Conservation (phyloP, 2,329 filamentous ascomycete genomes). For the Reticulascus tulasneorum region DNA sequence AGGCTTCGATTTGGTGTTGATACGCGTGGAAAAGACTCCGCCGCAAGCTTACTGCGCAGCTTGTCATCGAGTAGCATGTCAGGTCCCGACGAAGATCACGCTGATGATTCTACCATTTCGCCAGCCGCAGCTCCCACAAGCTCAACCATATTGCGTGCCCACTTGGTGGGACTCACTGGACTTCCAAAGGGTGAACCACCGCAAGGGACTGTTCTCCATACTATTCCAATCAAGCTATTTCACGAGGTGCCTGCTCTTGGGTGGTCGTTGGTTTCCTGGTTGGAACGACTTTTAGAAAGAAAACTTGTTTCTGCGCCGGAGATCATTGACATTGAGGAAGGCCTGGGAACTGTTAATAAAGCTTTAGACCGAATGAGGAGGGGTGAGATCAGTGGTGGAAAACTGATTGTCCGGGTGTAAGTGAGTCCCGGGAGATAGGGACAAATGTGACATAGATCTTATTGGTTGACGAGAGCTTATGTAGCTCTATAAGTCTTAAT, state of each 20-base stretch:
- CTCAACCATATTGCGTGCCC: constrained; percentile 31
- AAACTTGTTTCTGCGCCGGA: constrained; percentile 56
- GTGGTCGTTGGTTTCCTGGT: constrained; percentile 59
- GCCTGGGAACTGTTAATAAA: constrained; percentile 62
- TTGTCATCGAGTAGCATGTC: no score
- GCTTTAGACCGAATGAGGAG: constrained; percentile 63
- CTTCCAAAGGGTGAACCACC: constrained; percentile 53
- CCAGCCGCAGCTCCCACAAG: constrained; percentile 21
- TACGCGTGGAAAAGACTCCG: constrained; percentile 62
- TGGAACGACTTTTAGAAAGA: constrained; percentile 59
- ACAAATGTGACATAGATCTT: no score
- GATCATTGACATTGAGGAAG: constrained; percentile 60
- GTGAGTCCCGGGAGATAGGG: no score
- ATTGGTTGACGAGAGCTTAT: no score
- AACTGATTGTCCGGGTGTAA: constrained; percentile 69
- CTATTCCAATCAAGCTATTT: constrained; percentile 72
- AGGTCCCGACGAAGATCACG: constrained; percentile 18
- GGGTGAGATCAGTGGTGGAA: constrained; percentile 64
- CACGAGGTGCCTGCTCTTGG: constrained; percentile 65
- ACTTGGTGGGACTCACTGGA: constrained; percentile 65
- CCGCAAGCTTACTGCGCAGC: constrained; percentile 51
- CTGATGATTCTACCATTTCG: constrained; percentile 17
- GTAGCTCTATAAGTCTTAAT: no score
- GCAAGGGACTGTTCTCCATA: constrained; percentile 52
- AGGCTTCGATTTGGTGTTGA: constrained; percentile 66